phyloP scores from a whole-genome alignment of 805 yeast genomes.

The Hanseniaspora osmophila region DNA sequence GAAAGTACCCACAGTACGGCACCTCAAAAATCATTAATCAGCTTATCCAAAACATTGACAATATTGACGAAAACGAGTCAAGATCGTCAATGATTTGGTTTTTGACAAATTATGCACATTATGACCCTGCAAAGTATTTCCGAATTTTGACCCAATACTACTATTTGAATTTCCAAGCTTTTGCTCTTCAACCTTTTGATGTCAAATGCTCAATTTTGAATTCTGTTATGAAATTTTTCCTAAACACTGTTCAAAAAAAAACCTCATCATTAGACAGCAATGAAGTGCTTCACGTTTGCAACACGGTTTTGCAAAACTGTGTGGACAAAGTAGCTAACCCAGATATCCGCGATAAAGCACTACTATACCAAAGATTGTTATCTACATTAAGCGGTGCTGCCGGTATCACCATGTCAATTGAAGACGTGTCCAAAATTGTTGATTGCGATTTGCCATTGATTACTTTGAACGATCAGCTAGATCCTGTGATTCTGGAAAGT shows the following conservation, averaged over 20 bases:
- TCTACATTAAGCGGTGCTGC: conserved; percentile 21
- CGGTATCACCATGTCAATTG: conserved; percentile 10
- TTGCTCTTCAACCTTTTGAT: conserved; percentile 25
- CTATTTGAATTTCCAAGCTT: not conserved
- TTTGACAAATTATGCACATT: conserved; percentile 51
- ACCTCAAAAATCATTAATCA: conserved; percentile 32
- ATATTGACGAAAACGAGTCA: conserved; percentile 64
- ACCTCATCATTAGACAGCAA: conserved; percentile 25
- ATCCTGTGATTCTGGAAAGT: conserved; percentile 61
- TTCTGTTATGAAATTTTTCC: conserved; percentile 55
- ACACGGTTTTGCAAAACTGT: conserved; percentile 27
- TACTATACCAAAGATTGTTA: conserved; percentile 70
- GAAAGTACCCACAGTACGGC: conserved; percentile 50
- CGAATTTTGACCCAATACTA: conserved; percentile 35
- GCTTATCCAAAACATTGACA: conserved; percentile 28
- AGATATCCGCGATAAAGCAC: conserved; percentile 76
- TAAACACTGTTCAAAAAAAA: conserved; percentile 19
- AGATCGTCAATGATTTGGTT: conserved; percentile 74
- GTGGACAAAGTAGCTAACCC: conserved; percentile 42
- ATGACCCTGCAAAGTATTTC: conserved; percentile 32
- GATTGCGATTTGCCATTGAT: conserved; percentile 50
- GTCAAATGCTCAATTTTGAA: conserved; percentile 67
- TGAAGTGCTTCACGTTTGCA: conserved; percentile 4
- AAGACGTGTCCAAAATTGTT: conserved; percentile 38
- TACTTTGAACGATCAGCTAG: conserved; percentile 55